phyloP scores from a whole-genome alignment of 768 basidiomycete genomes.

The Leccinum variicolor region DNA sequence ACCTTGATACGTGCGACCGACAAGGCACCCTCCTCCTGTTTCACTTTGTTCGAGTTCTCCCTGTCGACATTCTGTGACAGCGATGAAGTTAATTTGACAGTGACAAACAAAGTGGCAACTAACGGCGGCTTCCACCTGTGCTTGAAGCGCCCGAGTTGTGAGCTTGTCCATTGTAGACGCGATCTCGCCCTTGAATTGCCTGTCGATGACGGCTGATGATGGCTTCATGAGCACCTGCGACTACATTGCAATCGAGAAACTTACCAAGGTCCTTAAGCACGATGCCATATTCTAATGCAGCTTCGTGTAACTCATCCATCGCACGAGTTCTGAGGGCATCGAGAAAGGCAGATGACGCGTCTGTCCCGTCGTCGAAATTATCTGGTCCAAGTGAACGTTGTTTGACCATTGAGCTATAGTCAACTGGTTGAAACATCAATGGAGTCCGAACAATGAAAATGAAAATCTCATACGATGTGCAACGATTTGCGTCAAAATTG shows the following conservation, averaged over 20 bases:
- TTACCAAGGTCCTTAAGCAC: conserved; percentile 73
- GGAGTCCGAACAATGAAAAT: not conserved
- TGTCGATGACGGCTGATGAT: conserved; percentile 70
- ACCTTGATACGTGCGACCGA: conserved; percentile 77
- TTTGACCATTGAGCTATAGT: conserved; percentile 66
- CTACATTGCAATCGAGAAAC: conserved; percentile 10
- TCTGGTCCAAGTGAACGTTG: conserved; percentile 78
- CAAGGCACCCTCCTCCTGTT: conserved; percentile 78
- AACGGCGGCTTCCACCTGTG: conserved; percentile 84
- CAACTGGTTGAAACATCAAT: conserved; percentile 31
- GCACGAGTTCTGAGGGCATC: conserved; percentile 79
- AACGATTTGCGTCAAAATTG: conserved; percentile 82
- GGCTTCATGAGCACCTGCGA: conserved; percentile 1
- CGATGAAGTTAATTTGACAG: not conserved
- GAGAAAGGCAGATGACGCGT: conserved; percentile 72
- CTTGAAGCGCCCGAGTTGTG: conserved; percentile 79
- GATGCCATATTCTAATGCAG: conserved; percentile 82
- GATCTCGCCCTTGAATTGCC: conserved; percentile 88
- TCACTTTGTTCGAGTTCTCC: conserved; percentile 85
- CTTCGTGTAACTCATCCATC: conserved; percentile 83
- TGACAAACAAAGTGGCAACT: conserved; percentile 19
- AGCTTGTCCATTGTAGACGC: conserved; percentile 83
- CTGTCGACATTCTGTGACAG: conserved; percentile 68
- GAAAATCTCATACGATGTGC: conserved; percentile 56
- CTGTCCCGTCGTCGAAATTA: conserved; percentile 65